phyloP scores from a whole-genome alignment of 176 grass and related monocot genomes.

The Elymus sibiricus region DNA sequence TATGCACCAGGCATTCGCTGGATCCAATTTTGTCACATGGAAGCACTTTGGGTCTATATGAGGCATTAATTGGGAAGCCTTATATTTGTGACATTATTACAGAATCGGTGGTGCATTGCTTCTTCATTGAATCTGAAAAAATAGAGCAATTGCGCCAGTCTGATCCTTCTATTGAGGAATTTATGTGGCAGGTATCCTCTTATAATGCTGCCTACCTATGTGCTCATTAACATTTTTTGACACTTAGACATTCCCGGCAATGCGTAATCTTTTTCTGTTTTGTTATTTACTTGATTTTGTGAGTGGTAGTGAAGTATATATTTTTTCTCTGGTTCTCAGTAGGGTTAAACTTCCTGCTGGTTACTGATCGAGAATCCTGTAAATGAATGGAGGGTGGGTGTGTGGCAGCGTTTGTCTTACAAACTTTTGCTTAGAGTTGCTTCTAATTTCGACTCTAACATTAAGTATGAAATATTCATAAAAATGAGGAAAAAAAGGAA shows the following conservation, averaged over 20 bases:
- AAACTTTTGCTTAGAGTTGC: background rate
- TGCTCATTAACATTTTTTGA: background rate
- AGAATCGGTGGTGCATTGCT: constrained; percentile 83
- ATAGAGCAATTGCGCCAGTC: constrained; percentile 59
- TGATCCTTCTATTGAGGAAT: constrained; percentile 64
- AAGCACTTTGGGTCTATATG: constrained; percentile 83
- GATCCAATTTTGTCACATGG: constrained; percentile 90
- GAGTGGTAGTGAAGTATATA: background rate
- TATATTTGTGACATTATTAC: constrained; percentile 86
- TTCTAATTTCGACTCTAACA: background rate
- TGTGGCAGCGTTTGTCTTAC: background rate
- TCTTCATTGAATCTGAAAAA: constrained; percentile 92
- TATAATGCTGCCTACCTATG: background rate
- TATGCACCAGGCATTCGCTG: constrained; percentile 68
- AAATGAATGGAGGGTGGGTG: background rate
- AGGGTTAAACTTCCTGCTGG: background rate
- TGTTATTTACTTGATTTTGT: background rate
- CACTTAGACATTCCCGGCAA: background rate
- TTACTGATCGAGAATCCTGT: background rate
- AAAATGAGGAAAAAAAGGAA: background rate
- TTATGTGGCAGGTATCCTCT: constrained; percentile 85
- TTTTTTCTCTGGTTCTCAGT: background rate
- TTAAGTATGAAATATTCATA: background rate
- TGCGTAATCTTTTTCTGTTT: background rate
- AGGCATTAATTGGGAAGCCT: constrained; percentile 82